These are phyloP conservation scores for Botrytis fabae DNA, from an alignment of 2,329 filamentous ascomycete species.

Conservation along the genomic window DNA sequence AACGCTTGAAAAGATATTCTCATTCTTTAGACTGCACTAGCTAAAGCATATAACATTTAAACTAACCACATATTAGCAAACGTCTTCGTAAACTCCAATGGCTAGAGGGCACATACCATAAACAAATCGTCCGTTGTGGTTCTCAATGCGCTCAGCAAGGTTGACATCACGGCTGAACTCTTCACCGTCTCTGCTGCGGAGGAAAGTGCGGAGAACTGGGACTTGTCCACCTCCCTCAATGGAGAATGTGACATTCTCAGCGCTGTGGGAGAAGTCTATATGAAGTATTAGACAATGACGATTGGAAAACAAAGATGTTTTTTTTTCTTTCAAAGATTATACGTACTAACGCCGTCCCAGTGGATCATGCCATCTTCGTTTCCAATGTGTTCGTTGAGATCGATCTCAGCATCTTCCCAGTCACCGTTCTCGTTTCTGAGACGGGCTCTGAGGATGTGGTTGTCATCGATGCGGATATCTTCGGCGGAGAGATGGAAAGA, in stretches of 20 bases:
- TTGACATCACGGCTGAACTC: conserved; percentile 44
- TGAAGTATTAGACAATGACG: conserved; percentile 13
- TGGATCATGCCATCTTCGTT: conserved; percentile 51
- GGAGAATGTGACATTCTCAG: conserved; percentile 42
- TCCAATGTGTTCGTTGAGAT: conserved; percentile 55
- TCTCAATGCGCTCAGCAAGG: conserved; percentile 46
- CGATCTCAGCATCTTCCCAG: conserved; percentile 48
- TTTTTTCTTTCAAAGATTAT: too few relatives aligned
- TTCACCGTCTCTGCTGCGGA: conserved; percentile 42
- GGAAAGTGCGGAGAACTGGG: conserved; percentile 46
- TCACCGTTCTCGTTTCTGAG: conserved; percentile 49
- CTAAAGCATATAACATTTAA: conserved; percentile 20
- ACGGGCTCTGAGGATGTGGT: conserved; percentile 54
- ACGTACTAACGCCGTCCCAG: conserved; percentile 42
- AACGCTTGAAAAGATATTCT: conserved; percentile 13
- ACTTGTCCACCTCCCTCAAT: conserved; percentile 44
- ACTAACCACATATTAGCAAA: background rate
- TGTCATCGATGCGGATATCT: conserved; percentile 48
- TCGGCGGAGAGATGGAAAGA: conserved; percentile 54
- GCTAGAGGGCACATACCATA: conserved; percentile 39
- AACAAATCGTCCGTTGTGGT: conserved; percentile 45
- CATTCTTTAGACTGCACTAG: conserved; percentile 21
- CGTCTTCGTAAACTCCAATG: background rate
- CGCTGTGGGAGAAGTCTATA: conserved; percentile 42
- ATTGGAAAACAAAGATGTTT: too few relatives aligned